phyloP scores from a whole-genome alignment of 225 moss, liverwort and hornwort genomes.

The Physcomitrium patens region DNA sequence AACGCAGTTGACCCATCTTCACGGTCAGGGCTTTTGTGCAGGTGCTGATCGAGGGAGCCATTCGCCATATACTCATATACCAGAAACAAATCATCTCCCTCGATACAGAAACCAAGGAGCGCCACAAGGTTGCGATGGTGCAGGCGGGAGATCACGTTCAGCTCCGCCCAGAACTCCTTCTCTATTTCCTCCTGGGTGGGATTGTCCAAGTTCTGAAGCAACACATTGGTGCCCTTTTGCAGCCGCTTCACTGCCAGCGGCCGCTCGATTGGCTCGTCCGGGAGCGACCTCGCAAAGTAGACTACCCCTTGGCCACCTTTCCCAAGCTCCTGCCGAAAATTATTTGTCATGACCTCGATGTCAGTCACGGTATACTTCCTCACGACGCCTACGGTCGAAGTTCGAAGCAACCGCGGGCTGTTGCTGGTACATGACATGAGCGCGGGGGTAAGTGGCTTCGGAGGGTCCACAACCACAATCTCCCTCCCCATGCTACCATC shows the following conservation, averaged over 20 bases:
- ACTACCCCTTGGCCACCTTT: constrained; percentile 59
- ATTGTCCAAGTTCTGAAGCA: constrained; percentile 42
- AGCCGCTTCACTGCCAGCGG: constrained; percentile 54
- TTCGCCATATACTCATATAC: constrained; percentile 56
- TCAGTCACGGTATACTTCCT: constrained; percentile 46
- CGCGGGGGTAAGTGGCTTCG: not conserved
- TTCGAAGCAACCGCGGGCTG: constrained; percentile 34
- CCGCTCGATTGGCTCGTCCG: constrained; percentile 37
- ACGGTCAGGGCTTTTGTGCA: constrained; percentile 31
- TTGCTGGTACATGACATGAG: constrained; percentile 14
- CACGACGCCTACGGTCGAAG: constrained; percentile 45
- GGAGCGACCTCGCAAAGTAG: constrained; percentile 40
- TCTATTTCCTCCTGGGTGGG: constrained; percentile 49
- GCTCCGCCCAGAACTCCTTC: constrained; percentile 63
- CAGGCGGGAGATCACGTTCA: constrained; percentile 43
- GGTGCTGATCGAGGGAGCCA: constrained; percentile 51
- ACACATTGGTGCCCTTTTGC: constrained; percentile 45
- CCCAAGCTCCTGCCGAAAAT: constrained; percentile 50
- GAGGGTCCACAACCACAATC: constrained; percentile 33
- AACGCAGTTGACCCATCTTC: constrained; percentile 11
- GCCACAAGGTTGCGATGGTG: constrained; percentile 58
- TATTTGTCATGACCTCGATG: constrained; percentile 41
- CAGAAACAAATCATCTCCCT: constrained; percentile 50
- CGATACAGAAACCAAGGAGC: constrained; percentile 52
- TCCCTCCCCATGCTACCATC: constrained; percentile 4